Conservation (phyloP, 1,284 basidiomycete genomes). For the Cryptococcus depauperatus region DNA sequence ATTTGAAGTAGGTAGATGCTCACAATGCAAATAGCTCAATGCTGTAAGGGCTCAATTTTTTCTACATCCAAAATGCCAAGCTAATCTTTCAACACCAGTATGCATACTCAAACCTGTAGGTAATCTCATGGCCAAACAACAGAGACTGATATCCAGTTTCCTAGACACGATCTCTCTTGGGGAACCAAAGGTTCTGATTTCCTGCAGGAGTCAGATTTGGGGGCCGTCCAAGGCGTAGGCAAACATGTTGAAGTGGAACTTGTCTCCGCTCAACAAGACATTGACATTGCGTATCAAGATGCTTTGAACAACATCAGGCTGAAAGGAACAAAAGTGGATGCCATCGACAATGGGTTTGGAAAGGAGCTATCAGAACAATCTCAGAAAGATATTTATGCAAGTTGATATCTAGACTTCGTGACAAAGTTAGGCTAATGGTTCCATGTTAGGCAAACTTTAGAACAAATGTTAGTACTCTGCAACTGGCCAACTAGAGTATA, state of each 20-base stretch:
- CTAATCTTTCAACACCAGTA: constrained; percentile 19
- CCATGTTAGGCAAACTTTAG: background rate
- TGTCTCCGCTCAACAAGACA: constrained; percentile 73
- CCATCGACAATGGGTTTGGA: constrained; percentile 35
- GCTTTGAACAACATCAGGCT: constrained; percentile 66
- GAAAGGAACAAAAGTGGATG: constrained; percentile 34
- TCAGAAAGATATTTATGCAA: constrained; percentile 73
- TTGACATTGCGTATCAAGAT: constrained; percentile 82
- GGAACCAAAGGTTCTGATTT: constrained; percentile 72
- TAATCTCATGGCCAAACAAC: constrained; percentile 42
- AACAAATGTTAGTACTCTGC: no score
- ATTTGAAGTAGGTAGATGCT: constrained; percentile 70
- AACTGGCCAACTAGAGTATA: no score
- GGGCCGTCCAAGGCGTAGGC: constrained; percentile 54
- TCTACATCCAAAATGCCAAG: background rate
- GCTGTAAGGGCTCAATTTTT: background rate
- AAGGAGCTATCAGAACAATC: constrained; percentile 56
- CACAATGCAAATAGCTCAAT: no score
- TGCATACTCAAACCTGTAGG: constrained; percentile 58
- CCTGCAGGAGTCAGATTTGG: constrained; percentile 62
- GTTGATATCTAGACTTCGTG: no score
- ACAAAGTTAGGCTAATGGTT: no score
- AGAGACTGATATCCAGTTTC: constrained; percentile 32
- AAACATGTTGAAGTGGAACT: constrained; percentile 84
- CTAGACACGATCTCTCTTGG: constrained; percentile 56